Conservation (phyloP, 2,329 filamentous ascomycete species). For the Aureobasidium sp. region DNA sequence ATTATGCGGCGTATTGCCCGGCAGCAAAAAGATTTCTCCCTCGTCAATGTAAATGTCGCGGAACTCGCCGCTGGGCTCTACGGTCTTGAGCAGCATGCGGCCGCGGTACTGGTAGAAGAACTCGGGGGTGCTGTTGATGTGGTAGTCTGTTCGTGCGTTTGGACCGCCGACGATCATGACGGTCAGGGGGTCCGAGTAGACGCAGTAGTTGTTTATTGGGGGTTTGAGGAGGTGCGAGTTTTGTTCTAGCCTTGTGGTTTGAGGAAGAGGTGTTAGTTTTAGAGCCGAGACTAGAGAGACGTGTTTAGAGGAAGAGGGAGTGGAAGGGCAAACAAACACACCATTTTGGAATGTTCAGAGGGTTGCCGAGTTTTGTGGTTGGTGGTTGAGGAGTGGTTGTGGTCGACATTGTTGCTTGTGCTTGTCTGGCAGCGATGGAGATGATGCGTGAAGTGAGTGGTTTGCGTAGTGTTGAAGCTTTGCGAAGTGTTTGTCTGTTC, state of each 20-base stretch:
- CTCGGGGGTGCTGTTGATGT: constrained; percentile 92
- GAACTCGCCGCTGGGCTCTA: constrained; percentile 59
- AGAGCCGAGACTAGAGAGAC: background rate
- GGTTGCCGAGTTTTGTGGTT: constrained; percentile 20
- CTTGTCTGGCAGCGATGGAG: background rate
- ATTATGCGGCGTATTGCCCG: constrained; percentile 92
- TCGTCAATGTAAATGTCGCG: constrained; percentile 83
- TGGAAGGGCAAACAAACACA: constrained; percentile 13
- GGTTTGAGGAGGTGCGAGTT: constrained; percentile 90
- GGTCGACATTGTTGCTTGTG: background rate
- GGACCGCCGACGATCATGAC: constrained; percentile 95
- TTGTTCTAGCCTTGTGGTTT: constrained; percentile 62
- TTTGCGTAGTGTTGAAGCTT: background rate
- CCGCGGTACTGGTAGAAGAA: constrained; percentile 98
- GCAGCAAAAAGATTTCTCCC: constrained; percentile 88
- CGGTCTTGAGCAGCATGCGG: constrained; percentile 86
- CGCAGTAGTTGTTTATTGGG: constrained; percentile 95
- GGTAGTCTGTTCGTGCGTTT: constrained; percentile 94
- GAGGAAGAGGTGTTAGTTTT: background rate
- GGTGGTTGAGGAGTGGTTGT: background rate
- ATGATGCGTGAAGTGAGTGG: background rate
- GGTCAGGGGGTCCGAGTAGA: constrained; percentile 76
- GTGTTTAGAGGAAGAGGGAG: background rate
- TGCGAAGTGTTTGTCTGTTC: background rate
- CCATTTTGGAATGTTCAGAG: constrained; percentile 41